Evolutionary conservation across 306 rosid species (phyloP).

Genomic region (Cercis canadensis): DNA sequence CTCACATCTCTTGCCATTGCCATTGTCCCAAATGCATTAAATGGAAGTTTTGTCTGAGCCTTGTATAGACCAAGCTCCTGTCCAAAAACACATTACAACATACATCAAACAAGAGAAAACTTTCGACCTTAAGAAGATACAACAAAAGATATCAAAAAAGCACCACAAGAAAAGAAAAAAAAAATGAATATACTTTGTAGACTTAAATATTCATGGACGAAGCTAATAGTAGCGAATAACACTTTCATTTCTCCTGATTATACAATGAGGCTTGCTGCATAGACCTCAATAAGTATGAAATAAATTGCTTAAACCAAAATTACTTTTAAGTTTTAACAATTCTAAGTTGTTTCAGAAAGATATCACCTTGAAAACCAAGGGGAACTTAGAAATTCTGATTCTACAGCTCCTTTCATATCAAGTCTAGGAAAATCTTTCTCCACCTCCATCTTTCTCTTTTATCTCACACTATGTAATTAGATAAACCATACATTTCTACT

Average conservation of each 20-base stretch:
- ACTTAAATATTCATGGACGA: slow-evolving; percentile 7
- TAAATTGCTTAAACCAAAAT: not conserved
- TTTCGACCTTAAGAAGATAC: slow-evolving; percentile 11
- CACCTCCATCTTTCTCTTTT: too few relatives aligned
- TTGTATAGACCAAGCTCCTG: slow-evolving; percentile 99
- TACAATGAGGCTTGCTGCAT: not conserved
- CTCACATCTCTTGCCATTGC: slow-evolving; percentile 99
- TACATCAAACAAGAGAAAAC: slow-evolving; percentile 14
- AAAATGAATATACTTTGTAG: not conserved
- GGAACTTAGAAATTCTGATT: not conserved
- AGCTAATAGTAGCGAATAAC: not conserved
- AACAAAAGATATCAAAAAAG: not conserved
- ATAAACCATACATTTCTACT: not conserved
- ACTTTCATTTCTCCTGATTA: slow-evolving; percentile 6
- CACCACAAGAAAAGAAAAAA: not conserved
- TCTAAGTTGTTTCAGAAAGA: not conserved
- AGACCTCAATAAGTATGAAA: slow-evolving; percentile 9
- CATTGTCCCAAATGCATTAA: slow-evolving; percentile 99
- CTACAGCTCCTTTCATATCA: too few relatives aligned
- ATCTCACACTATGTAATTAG: not conserved
- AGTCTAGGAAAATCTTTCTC: too few relatives aligned
- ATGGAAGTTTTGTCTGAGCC: slow-evolving; percentile 97
- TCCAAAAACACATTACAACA: slow-evolving; percentile 26
- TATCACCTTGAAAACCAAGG: not conserved
- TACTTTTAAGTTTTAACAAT: not conserved